Base-by-base conservation (phyloP, 129 eudicot genomes). In the Saposhnikovia divaricata region DNA sequence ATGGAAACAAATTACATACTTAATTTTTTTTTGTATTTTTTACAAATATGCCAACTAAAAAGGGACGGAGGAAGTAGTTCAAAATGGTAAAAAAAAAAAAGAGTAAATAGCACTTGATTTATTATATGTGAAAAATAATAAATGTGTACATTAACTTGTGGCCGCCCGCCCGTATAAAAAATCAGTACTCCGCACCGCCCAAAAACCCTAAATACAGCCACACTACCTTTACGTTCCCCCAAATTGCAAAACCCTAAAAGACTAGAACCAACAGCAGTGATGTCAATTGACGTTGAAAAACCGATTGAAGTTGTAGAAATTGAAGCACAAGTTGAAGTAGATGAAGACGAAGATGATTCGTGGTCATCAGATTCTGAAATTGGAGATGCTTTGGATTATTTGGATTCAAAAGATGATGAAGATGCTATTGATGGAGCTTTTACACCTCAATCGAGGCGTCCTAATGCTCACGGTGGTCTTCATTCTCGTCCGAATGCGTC, bases 401-500 rank as follows among this genome's bases (percentile, higher is more conserved):
- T 95, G 74, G 99, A 95, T 65, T 81, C 96, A 0, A 86, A 87
- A 50, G 93, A 93, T 8, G 89, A 85, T 38, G 78, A 81, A 3
- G 98, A 87, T 65, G 82, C 83, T 5, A 80, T 87, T 42, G 93
- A 90, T 59, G 90, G 91, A 57, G 89, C 90, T 57, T 80, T 95
- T 27, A 51, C 87, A 34, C 86, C 86, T 14, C 78, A 92, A 13
- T 85, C 92, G 4, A 78, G 97, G 80, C 94, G 97, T 0, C 98
- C 98, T 0, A 95, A 95, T 82, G 98, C 98, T 76, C 97, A 92
- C 34, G 98, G 98, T 14, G 98, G 98, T 59, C 72, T 91, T 78
- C 96, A 88, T 72, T 86, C 97, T n/a, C 90, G 96, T 0, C 90
- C 92, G 12, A 94, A 92, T 78, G 83, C 87, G 0, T 89, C 97